These are phyloP conservation scores for Brassica carinata DNA, from an alignment of 345 rosid species.

Conservation along the genomic window DNA sequence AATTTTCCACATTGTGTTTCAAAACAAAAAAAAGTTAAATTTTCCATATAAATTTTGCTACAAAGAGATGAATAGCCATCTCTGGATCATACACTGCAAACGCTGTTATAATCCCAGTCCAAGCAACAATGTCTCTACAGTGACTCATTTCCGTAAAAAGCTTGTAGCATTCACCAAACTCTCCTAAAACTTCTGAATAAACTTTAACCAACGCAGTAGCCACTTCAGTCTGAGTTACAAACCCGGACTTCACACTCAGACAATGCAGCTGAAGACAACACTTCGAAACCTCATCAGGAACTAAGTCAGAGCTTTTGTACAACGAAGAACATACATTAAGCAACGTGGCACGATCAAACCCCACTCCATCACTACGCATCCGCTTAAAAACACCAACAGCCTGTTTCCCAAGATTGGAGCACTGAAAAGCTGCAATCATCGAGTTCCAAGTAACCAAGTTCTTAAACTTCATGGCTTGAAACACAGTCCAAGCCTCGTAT, in stretches of 20 bases:
- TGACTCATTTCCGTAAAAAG: conserved; percentile 57
- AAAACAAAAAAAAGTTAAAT: too few species aligned
- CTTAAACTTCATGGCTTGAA: conserved; percentile 47
- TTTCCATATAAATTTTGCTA: not conserved
- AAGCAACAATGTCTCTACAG: conserved; percentile 58
- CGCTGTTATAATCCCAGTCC: conserved; percentile 84
- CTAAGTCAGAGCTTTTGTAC: conserved; percentile 45
- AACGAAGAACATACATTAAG: conserved; percentile 67
- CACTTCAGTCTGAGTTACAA: conserved; percentile 59
- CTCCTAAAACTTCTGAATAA: conserved; percentile 65
- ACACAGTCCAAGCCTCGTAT: conserved; percentile 68
- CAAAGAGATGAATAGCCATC: conserved; percentile 54
- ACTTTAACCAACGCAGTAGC: conserved; percentile 75
- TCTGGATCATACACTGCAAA: conserved; percentile 69
- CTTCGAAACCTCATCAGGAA: conserved; percentile 41
- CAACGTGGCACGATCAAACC: conserved; percentile 74
- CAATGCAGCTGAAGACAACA: conserved; percentile 66
- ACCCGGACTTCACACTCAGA: conserved; percentile 57
- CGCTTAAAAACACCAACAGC: conserved; percentile 51
- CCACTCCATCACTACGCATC: conserved; percentile 57
- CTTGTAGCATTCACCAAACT: conserved; percentile 55
- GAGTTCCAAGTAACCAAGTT: conserved; percentile 81
- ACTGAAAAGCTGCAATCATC: conserved; percentile 69
- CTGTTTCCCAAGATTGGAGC: conserved; percentile 45
- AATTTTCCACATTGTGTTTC: not conserved